phyloP scores from a whole-genome alignment of 2,329 filamentous ascomycete species.

The Trichoderma cornu-damae region DNA sequence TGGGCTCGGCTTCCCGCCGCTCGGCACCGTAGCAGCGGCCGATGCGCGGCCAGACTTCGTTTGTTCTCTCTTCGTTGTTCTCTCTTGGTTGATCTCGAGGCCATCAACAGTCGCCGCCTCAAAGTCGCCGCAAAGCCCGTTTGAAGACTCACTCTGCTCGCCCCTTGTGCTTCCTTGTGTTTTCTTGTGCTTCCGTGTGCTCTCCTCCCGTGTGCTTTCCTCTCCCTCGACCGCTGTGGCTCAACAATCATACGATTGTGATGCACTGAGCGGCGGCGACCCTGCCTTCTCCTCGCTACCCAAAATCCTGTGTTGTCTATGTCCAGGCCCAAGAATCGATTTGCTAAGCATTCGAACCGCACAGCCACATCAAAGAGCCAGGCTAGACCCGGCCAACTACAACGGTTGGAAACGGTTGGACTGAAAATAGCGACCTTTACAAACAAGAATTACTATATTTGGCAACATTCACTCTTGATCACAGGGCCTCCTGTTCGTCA shows the following conservation, averaged over 20 bases:
- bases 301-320: not conserved
- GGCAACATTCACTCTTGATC: not conserved
- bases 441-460: slow-evolving; percentile 9
- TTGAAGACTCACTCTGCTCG: not conserved
- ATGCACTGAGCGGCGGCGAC: not conserved
- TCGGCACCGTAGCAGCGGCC: not conserved
- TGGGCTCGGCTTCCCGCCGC: not conserved
- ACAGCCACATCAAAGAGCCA: slow-evolving; percentile 7
- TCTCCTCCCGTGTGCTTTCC: not conserved
- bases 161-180: not conserved
- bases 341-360: not conserved
- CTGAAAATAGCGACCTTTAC: not conserved
- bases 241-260: slow-evolving; percentile 7
- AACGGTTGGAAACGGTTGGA: too few species aligned
- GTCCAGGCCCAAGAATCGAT: not conserved
- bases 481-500: not conserved
- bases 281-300: not conserved
- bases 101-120: not conserved
- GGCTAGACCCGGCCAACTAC: not conserved
- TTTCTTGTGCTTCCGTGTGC: not conserved
- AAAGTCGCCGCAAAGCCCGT: not conserved
- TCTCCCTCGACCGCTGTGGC: too few species aligned
- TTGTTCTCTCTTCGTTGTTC: not conserved
- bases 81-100: too few species aligned
- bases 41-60: not conserved